Base-by-base conservation (phyloP, 2,329 filamentous ascomycete genomes). In the Neonectria faginata region DNA sequence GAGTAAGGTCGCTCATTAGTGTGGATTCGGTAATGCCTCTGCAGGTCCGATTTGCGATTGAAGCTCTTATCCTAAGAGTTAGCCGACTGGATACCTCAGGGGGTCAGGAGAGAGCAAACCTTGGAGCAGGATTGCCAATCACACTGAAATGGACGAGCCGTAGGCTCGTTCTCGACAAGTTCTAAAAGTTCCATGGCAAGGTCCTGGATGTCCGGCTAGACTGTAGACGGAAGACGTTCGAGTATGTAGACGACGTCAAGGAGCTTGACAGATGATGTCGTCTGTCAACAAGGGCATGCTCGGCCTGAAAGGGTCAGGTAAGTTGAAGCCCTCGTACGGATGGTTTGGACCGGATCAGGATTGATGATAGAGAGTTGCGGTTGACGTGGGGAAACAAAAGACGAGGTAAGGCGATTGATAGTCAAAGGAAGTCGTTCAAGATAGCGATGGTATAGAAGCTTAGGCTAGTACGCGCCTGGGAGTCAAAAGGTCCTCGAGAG, bases 11-110 rank as follows among this genome's bases (percentile, higher is more conserved):
- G 82, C 77, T 91, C 89, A 74, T 91, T 91, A 58, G 89, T 92
- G 78, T 92, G 89, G 73, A 91, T 92, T 67, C 89, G 85, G 74
- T 90, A 90, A 74, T 92, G 89, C 74, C 89, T 84, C 73, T 91
- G 88, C 65, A 92, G 80, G 72, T 91, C 89, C 18, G 89, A 91
- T 77, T 91, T 91, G 73, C 89, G 84, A 78, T 91, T 91, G 81
- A 92, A 92, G 79, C 87, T 89, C 89, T 91, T 70, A 53, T 39
- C 5, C 56, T 39, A 41, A 53, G 20, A 51, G 68, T 71, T 31
- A 73, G 67, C 31, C 27, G 29, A 25, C n/a, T 12, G 14, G 25
- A 51, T 27, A 42, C 2, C 5, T n/a, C 12, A 16, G 31, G 48
- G 27, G 41, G 20, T 51, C 22, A 14, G n/a, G 6, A 16, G 20